Base-by-base conservation (phyloP, 257 asterid genomes). In the Jasminum sambac region DNA sequence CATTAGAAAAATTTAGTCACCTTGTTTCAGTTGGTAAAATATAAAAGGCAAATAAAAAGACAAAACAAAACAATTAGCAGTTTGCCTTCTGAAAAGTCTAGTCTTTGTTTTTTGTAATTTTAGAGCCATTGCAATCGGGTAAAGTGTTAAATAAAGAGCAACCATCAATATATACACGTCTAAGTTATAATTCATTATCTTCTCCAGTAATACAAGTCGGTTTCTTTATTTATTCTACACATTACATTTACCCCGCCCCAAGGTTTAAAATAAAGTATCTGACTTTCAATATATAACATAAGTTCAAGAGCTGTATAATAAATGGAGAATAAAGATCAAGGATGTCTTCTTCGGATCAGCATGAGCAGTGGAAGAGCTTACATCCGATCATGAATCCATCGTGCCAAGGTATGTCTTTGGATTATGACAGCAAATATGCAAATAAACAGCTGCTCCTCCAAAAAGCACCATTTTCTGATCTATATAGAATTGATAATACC, bases 71-170 rank as follows among this genome's bases (percentile, higher is more conserved):
- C 99, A 11, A 52, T 83, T 76, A n/a, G n/a, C n/a, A 86, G 85
- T 73, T 81, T 95, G 84, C 97, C 96, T 25, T 76, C 78, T 0
- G 91, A 83, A 52, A 88, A 71, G 69, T 83, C 87, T 38, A 82
- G 80, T 70, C 78, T 82, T 25, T 95, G 99, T 74, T 96, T 84
- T 83, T 81, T 89, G 69, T 94, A 98, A n/a, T n/a, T 67, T 77
- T 83, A 55, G 88, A 88, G 73, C 98, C 98, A 64, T 71, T 94
- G 94, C 98, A 87, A 84, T 95, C 99, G 91, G 98, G 98, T 95
- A 83, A 65, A 34, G n/a, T n/a, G n/a, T 75, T 65, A 48, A n/a
- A n/a, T n/a, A n/a, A n/a, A n/a, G 50, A 34, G 14, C 60, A 6
- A 17, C 11, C 41, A 65, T 36, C n/a, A n/a, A n/a, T n/a, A n/a